phyloP scores from a whole-genome alignment of 2,329 filamentous ascomycete species.

The Fusarium dimerum region DNA sequence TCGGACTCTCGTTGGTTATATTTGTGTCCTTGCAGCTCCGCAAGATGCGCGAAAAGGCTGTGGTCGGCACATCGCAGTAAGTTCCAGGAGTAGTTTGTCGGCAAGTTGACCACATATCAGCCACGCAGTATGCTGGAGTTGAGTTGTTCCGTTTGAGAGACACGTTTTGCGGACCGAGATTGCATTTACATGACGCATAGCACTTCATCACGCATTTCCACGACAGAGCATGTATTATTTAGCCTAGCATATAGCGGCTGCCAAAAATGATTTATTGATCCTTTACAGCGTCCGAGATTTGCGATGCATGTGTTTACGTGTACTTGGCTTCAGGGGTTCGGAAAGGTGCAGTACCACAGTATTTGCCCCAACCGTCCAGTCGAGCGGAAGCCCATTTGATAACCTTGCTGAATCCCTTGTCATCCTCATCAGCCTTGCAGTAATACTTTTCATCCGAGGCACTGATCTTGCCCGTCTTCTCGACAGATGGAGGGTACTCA shows the following conservation, averaged over 20 bases:
- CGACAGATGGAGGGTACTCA: conserved; percentile 34
- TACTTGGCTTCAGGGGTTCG: conserved; percentile 23
- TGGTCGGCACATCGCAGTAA: conserved; percentile 24
- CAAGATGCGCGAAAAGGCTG: conserved; percentile 32
- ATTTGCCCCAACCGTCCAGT: conserved; percentile 36
- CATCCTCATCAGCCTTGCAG: conserved; percentile 25
- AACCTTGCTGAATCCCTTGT: conserved; percentile 35
- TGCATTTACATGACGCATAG: too few relatives aligned
- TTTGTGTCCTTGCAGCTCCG: conserved; percentile 59
- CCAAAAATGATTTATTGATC: neutral
- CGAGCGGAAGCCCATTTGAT: conserved; percentile 34
- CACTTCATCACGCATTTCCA: neutral
- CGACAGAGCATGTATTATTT: neutral
- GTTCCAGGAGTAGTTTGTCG: neutral
- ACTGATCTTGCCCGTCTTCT: conserved; percentile 24
- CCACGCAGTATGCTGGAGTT: neutral
- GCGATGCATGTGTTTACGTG: conserved; percentile 5
- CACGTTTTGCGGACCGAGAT: too few relatives aligned
- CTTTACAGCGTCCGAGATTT: neutral
- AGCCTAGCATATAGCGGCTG: neutral
- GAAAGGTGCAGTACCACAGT: conserved; percentile 29
- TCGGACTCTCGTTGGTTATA: conserved; percentile 65
- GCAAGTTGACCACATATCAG: neutral
- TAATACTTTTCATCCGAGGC: conserved; percentile 27
- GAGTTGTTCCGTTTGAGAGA: too few relatives aligned